Conservation (phyloP, 495 filamentous ascomycete genomes). For the Halenospora varia region DNA sequence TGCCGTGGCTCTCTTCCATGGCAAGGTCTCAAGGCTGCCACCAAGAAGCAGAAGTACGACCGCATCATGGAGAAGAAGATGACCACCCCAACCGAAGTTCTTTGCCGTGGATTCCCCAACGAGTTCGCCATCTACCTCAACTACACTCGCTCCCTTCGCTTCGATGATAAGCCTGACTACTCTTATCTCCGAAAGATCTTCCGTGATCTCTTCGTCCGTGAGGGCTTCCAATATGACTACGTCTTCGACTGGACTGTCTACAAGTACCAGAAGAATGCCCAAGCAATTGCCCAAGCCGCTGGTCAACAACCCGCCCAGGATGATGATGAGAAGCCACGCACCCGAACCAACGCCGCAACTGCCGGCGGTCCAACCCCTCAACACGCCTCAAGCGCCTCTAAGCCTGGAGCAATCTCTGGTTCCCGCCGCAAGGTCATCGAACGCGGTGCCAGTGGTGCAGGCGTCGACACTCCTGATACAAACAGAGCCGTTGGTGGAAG, state of each 20-base stretch:
- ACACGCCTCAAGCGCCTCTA: slow-evolving; percentile 51
- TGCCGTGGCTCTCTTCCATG: slow-evolving; percentile 98
- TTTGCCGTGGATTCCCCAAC: slow-evolving; percentile 98
- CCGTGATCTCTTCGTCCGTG: slow-evolving; percentile 98
- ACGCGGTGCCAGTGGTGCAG: slow-evolving; percentile 48
- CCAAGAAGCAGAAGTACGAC: slow-evolving; percentile 99
- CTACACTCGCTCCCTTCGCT: slow-evolving; percentile 97
- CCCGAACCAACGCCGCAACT: slow-evolving; percentile 53
- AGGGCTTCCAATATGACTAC: slow-evolving; percentile 99
- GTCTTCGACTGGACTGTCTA: slow-evolving; percentile 99
- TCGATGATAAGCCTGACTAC: slow-evolving; percentile 99
- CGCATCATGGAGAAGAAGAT: slow-evolving; percentile 99
- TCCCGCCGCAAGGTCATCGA: slow-evolving; percentile 83
- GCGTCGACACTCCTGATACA: slow-evolving; percentile 74
- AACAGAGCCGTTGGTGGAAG: slow-evolving; percentile 86
- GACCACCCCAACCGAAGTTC: slow-evolving; percentile 98
- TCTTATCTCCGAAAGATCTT: slow-evolving; percentile 99
- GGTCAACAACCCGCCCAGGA: slow-evolving; percentile 66
- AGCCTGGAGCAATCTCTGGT: slow-evolving; percentile 68
- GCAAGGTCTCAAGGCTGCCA: slow-evolving; percentile 99
- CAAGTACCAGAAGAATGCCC: slow-evolving; percentile 99
- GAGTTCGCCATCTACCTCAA: slow-evolving; percentile 99
- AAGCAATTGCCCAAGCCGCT: slow-evolving; percentile 76
- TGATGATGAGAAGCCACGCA: slow-evolving; percentile 66
- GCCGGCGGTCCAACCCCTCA: slow-evolving; percentile 57